These are phyloP conservation scores for Blastomyces parvus DNA, from an alignment of 2,329 filamentous ascomycete genomes.

Conservation along the genomic window DNA sequence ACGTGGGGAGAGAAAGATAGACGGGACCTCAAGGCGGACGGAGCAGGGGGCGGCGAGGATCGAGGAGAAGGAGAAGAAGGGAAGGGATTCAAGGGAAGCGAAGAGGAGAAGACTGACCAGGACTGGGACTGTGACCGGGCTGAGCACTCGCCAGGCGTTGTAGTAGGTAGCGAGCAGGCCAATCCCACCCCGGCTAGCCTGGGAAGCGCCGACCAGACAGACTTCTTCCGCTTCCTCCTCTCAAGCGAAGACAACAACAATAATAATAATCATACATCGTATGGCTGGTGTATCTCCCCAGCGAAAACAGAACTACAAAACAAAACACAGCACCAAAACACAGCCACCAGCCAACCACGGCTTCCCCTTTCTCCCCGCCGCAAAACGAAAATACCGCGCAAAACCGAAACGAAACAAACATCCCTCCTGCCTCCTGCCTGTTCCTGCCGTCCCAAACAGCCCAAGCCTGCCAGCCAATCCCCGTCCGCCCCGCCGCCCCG, in stretches of 20 bases:
- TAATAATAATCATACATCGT: neutral
- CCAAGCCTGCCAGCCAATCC: constrained; percentile 5
- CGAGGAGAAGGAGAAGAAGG: neutral
- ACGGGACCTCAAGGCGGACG: constrained; percentile 1
- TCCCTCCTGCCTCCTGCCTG: neutral
- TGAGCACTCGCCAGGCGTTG: too few species aligned
- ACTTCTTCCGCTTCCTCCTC: too few species aligned
- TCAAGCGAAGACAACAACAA: too few species aligned
- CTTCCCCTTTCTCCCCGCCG: neutral
- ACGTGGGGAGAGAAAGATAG: constrained; percentile 8
- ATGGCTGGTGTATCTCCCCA: too few species aligned
- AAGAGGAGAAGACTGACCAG: too few species aligned
- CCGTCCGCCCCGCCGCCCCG: neutral
- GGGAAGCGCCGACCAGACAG: neutral
- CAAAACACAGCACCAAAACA: too few species aligned
- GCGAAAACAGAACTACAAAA: too few species aligned
- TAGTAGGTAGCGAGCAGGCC: too few species aligned
- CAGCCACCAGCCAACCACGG: too few species aligned
- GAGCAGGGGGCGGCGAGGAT: constrained; percentile 3
- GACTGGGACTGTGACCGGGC: too few species aligned
- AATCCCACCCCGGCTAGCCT: too few species aligned
- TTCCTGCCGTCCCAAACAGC: constrained; percentile 2
- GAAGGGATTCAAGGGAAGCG: neutral
- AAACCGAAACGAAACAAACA: neutral
- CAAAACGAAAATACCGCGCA: neutral